Percentiles rank a stretch among this genome's conserved stretches.
Evolutionary conservation across 1,139 yeast species (phyloP).

Genomic region (Yamadazyma diospyri): DNA sequence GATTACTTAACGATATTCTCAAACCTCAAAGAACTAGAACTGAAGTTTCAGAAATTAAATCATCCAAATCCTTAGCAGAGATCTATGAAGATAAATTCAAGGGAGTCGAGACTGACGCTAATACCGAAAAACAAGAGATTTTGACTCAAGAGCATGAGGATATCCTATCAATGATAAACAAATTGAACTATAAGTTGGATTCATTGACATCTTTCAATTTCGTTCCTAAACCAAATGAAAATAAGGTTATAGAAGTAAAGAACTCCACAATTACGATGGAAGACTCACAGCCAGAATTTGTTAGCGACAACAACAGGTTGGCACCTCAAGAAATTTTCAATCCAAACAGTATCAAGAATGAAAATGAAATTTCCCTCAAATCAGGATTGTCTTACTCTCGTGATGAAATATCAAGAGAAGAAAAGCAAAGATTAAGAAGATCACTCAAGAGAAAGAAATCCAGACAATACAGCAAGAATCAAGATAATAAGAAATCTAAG

Average conservation of each 20-base stretch:
- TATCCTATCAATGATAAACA: slow-evolving; percentile 60
- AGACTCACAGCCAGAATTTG: slow-evolving; percentile 90
- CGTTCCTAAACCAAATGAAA: slow-evolving; percentile 83
- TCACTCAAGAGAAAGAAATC: slow-evolving; percentile 80
- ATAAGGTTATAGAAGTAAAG: slow-evolving; percentile 70
- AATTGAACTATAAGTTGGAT: slow-evolving; percentile 71
- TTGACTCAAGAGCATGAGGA: slow-evolving; percentile 73
- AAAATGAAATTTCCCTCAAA: slow-evolving; percentile 63
- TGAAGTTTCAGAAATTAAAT: slow-evolving; percentile 81
- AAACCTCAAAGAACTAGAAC: slow-evolving; percentile 46
- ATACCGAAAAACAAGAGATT: slow-evolving; percentile 51
- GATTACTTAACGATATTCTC: slow-evolving; percentile 61
- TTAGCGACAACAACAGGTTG: slow-evolving; percentile 68
- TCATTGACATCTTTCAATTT: slow-evolving; percentile 90
- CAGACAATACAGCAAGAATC: slow-evolving; percentile 38
- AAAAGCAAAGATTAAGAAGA: slow-evolving; percentile 82
- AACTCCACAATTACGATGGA: slow-evolving; percentile 86
- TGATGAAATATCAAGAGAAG: slow-evolving; percentile 81
- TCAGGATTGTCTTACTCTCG: slow-evolving; percentile 82
- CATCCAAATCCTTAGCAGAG: slow-evolving; percentile 86
- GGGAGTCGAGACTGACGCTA: slow-evolving; percentile 35
- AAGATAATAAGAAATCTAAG: slow-evolving; percentile 25
- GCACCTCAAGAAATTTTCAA: slow-evolving; percentile 97
- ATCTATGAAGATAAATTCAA: slow-evolving; percentile 83
- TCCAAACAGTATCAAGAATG: slow-evolving; percentile 39